A percentile compares a stretch with the other conserved stretches of the same genome.
phyloP scores from a whole-genome alignment of 1,284 basidiomycete genomes.

The Athelia psychrophila region DNA sequence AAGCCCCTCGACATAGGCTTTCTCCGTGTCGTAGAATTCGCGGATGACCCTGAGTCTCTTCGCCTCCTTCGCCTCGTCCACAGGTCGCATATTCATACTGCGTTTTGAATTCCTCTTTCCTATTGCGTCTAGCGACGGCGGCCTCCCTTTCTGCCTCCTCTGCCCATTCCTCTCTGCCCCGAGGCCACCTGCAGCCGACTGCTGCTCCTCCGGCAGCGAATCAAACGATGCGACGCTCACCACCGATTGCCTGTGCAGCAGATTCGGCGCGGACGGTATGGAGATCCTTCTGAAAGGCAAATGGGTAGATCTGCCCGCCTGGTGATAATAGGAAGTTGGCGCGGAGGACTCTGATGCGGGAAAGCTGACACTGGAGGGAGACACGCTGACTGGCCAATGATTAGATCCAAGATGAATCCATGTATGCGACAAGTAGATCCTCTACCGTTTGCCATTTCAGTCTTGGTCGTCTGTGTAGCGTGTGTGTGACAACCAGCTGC shows the following conservation, averaged over 20 bases:
- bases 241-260: constrained; percentile 58
- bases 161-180: constrained; percentile 16
- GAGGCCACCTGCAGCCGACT: constrained; percentile 8
- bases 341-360: not conserved
- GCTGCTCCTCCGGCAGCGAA: constrained; percentile 53
- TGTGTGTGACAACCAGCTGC: too few species aligned
- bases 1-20: constrained; percentile 74
- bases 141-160: constrained; percentile 10
- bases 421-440: too few species aligned
- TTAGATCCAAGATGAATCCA: too few species aligned
- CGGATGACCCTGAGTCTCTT: constrained; percentile 60
- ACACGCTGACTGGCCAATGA: not conserved
- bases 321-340: not conserved
- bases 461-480: too few species aligned
- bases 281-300: constrained; percentile 77
- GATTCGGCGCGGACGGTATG: constrained; percentile 57
- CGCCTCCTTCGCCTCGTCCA: constrained; percentile 34
- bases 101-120: constrained; percentile 25
- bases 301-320: constrained; percentile 32
- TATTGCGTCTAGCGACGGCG: constrained; percentile 29
- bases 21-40: constrained; percentile 81
- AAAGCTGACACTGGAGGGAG: constrained; percentile 1
- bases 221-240: constrained; percentile 68
- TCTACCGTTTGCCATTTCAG: too few species aligned
- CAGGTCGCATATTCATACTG: constrained; percentile 13